Evolutionary conservation across 768 basidiomycete species (phyloP), one percentile per base, ranked within the genome.

Genomic region (Neoboletus brunneissimus): DNA sequence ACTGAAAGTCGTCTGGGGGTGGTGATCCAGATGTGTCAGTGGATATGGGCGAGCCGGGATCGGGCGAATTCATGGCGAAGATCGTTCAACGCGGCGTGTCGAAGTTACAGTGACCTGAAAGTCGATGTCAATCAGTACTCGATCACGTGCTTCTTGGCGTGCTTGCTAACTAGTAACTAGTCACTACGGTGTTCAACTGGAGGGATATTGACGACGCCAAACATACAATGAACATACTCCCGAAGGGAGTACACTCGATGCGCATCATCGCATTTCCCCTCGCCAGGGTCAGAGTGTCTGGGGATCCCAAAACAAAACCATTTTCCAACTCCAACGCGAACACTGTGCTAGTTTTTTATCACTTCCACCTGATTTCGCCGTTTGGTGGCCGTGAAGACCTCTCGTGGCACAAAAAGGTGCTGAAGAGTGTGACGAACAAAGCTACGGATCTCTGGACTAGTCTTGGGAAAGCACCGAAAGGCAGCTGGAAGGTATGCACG

Each of bases 401-500:
- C 18, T 44, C 65, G 12, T 52, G 61, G 62, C 51, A 51, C 16
- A 60, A 57, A 44, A 58, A 42, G 12, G 22, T 80, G 32, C 63
- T 74, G n/a, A 79, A 78, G 5, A 82, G 77, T 76, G 74, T 73
- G 5, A 73, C 79, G 4, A 68, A 65, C 22, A 90, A 86, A 63
- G 84, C 83, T 0, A 67, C 77, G 1, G 68, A 76, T 45, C 69
- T 79, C 5, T 92, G 90, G 90, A 76, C 82, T 25, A 75, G 77
- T 20, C 85, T 89, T 64, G 90, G 88, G 12, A 83, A 84, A 61
- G 83, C 86, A 2, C 70, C 74, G 7, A 73, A 85, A 53, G 83
- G 81, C 22, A 82, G 79, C 51, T 92, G 90, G 90, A 85, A 85
- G 82, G 90, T 89, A 59, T 7, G 80, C 73, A 15, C 53, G 43